Evolutionary conservation across 192 early-diverging fungal genomes (phyloP).

Genomic region (Chytriomyces sp.): DNA sequence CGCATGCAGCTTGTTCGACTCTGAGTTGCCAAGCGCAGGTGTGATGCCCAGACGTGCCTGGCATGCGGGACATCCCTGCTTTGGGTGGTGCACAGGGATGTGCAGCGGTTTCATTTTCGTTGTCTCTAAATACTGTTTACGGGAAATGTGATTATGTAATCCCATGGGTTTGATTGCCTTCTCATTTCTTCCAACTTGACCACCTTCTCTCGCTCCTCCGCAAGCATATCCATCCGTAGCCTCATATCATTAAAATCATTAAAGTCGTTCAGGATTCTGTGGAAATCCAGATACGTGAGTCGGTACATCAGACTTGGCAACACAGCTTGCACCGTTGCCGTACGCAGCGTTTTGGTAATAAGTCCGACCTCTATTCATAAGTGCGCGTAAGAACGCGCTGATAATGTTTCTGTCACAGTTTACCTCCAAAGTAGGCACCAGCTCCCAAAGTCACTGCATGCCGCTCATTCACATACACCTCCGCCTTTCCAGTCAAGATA

Average conservation of each 20-base stretch:
- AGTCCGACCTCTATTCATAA: not conserved
- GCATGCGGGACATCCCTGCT: constrained; percentile 11
- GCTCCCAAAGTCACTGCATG: constrained; percentile 30
- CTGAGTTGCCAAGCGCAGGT: not conserved
- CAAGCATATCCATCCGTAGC: constrained; percentile 38
- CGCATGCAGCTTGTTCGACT: not conserved
- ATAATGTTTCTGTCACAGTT: not conserved
- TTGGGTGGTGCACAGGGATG: not conserved
- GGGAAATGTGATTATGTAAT: constrained; percentile 6
- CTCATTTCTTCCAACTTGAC: constrained; percentile 68
- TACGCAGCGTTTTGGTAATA: constrained; percentile 10
- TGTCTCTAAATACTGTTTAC: not conserved
- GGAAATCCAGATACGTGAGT: not conserved
- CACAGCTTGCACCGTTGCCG: constrained; percentile 14
- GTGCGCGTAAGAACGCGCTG: not conserved
- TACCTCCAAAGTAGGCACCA: constrained; percentile 16
- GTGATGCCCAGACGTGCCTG: not conserved
- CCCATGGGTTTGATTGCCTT: not conserved
- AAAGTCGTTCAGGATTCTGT: not conserved
- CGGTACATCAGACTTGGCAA: constrained; percentile 2
- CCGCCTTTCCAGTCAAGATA: constrained; percentile 45
- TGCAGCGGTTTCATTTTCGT: not conserved
- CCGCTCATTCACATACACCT: constrained; percentile 43
- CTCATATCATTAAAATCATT: not conserved
- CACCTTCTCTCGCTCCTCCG: constrained; percentile 64